These are phyloP conservation scores for Dryas alaskensis DNA, from an alignment of 306 rosid genomes.

Conservation along the genomic window DNA sequence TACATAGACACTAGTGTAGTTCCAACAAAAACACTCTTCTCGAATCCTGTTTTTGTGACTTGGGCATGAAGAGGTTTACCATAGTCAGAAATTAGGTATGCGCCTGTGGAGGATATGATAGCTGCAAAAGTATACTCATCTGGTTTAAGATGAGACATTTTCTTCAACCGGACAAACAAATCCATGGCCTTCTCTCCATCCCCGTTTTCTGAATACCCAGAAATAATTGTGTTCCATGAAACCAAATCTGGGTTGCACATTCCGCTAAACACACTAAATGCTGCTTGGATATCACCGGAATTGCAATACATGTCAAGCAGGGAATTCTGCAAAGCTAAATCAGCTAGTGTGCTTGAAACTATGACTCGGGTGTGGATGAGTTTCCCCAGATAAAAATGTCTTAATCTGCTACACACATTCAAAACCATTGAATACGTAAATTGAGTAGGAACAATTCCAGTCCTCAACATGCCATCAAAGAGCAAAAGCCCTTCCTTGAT, in stretches of 20 bases:
- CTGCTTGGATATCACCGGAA: conserved; percentile 46
- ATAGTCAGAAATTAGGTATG: conserved; percentile 30
- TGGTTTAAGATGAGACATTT: conserved; percentile 40
- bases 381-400: conserved; percentile 46
- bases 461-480: conserved; percentile 46
- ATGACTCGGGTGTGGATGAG: conserved; percentile 57
- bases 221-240: conserved; percentile 84
- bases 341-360: conserved; percentile 41
- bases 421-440: conserved; percentile 68
- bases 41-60: conserved; percentile 59
- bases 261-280: conserved; percentile 43
- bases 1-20: conserved; percentile 74
- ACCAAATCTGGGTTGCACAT: conserved; percentile 58
- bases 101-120: conserved; percentile 49
- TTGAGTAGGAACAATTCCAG: conserved; percentile 51
- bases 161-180: conserved; percentile 48
- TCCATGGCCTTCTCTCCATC: conserved; percentile 59
- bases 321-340: conserved; percentile 66
- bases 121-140: conserved; percentile 74
- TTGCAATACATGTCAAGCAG: conserved; percentile 82
- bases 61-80: conserved; percentile 75
- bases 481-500: conserved; percentile 38
- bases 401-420: conserved; percentile 53
- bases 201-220: conserved; percentile 61
- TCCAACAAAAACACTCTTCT: conserved; percentile 55